Base-by-base conservation (phyloP, 345 rosid genomes). In the Salix purpurea region DNA sequence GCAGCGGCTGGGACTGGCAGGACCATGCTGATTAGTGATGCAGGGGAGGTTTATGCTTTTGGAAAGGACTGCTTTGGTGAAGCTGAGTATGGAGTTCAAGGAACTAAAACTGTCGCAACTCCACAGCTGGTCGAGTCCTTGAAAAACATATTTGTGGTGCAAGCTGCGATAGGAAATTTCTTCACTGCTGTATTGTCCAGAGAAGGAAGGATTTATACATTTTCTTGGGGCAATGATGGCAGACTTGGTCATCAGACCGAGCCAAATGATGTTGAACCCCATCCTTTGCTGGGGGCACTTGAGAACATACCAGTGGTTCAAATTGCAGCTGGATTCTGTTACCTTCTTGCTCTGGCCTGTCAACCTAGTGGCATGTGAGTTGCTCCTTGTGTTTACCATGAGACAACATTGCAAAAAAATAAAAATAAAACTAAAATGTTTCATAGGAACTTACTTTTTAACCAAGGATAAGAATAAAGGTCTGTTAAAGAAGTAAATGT, bases 301-400 rank as follows among this genome's bases (percentile, higher is more conserved):
- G 97, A 96, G 86, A 93, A 93, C 78, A 79, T 89, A 23, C 96
- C 92, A 0, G 94, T 93, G 7, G 96, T 96, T 65, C 99, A 96
- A 72, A 93, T 96, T 77, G 89, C 98, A 0, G 97, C 99, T 26
- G 99, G 99, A 77, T 91, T 81, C 74, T 96, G 99, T 86, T 96
- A 90, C 81, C 97, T 96, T 60, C 99, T 96, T 85, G 97, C 97
- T 73, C 80, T 93, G 72, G 94, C 97, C 72, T 96, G 88, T 79
- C 91, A 96, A 80, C 97, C 98, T 3, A 86, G 84, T 76, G 99
- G 99, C 78, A 91, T 93, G 99, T 96, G 83, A 96, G 98, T 88
- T 36, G 14, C 71, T 71, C 80, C 73, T 80, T 69, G 62, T 70
- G 32, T 76, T 61, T 71, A 39, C 68, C 36, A 73, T 70, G 3